A percentile compares a stretch with the other conserved stretches of the same genome.
These are phyloP conservation scores for Bifiguratus adelaidae DNA, from an alignment of 192 early-diverging fungal genomes.

Conservation along the genomic window DNA sequence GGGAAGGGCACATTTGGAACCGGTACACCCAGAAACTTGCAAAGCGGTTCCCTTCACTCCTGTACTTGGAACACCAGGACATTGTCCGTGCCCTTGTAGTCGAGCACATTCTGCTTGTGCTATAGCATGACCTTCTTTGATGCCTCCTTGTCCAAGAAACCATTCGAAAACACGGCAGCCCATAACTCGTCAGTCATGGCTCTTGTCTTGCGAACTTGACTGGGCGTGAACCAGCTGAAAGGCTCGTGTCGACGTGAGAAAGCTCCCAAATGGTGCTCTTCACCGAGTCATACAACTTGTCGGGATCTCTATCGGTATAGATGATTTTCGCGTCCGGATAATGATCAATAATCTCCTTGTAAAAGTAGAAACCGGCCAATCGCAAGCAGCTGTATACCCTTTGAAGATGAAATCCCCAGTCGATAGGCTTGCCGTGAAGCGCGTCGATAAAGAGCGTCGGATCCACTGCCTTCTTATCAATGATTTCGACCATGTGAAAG, in stretches of 20 bases:
- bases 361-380: constrained; percentile 5
- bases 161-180: no score
- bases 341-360: constrained; percentile 4
- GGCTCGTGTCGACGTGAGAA: no score
- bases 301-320: constrained; percentile 5
- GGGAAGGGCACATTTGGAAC: background rate
- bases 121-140: no score
- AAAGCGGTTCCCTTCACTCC: background rate
- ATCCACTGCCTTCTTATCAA: constrained; percentile 1
- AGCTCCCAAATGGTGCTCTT: no score
- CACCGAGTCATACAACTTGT: constrained; percentile 8
- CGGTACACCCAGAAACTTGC: background rate
- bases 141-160: no score
- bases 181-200: no score
- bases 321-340: constrained; percentile 15
- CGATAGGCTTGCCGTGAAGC: background rate
- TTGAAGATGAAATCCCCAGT: constrained; percentile 6
- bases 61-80: background rate
- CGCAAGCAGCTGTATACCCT: constrained; percentile 9
- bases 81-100: no score
- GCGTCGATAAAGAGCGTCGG: background rate
- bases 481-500: no score
- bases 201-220: no score
- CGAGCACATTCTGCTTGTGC: no score
- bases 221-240: no score